phyloP scores from a whole-genome alignment of 208 protist species.

The Herpetomonas samuelpessoai region DNA sequence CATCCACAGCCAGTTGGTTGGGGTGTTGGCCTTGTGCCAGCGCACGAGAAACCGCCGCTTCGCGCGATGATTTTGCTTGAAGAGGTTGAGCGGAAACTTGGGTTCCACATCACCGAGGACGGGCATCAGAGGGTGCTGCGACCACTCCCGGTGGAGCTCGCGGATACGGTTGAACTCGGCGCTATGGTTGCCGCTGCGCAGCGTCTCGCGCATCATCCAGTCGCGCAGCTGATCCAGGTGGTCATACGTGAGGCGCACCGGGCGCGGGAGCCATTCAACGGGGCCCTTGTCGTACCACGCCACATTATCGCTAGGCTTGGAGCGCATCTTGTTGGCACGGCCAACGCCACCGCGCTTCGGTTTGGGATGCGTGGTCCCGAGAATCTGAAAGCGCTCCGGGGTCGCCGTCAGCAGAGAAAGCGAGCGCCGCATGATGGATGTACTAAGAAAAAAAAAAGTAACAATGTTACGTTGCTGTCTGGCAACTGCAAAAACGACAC shows the following conservation, averaged over 20 bases:
- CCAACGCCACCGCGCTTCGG: constrained; percentile 73
- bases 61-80: constrained; percentile 88
- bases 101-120: constrained; percentile 89
- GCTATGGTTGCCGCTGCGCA: constrained; percentile 22
- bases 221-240: constrained; percentile 79
- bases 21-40: constrained; percentile 92
- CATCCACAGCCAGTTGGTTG: constrained; percentile 85
- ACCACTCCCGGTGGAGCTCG: constrained; percentile 84
- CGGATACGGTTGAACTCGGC: constrained; percentile 78
- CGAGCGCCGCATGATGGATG: constrained; percentile 38
- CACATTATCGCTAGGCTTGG: constrained; percentile 85
- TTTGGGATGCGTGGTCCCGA: constrained; percentile 66
- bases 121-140: constrained; percentile 83
- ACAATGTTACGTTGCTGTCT: not conserved
- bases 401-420: constrained; percentile 45
- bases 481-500: not conserved
- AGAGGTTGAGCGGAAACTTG: constrained; percentile 87
- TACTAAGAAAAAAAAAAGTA: constrained; percentile 13
- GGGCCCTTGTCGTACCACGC: constrained; percentile 90
- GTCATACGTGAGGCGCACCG: constrained; percentile 77
- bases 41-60: constrained; percentile 78
- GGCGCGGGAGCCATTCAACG: constrained; percentile 88
- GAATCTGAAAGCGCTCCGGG: constrained; percentile 65
- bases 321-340: constrained; percentile 85
- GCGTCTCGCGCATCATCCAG: constrained; percentile 90